Base-by-base conservation (phyloP, 208 protist species). In the Plasmodiophora brassicae region DNA sequence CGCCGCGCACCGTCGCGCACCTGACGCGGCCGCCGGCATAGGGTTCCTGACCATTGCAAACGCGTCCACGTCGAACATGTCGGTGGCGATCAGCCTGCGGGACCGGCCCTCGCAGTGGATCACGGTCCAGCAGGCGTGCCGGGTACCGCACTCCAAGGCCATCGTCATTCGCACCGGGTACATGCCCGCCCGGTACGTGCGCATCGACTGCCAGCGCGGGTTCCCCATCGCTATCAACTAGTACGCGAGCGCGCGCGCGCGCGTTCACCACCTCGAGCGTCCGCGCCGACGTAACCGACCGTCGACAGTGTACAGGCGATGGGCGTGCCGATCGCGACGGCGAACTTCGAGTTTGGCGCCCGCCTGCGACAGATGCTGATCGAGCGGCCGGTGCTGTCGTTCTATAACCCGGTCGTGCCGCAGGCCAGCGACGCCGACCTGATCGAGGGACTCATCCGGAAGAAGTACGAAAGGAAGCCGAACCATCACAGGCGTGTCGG, bases 41-140 rank as follows among this genome's bases (percentile, higher is more conserved):
- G 65, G 65, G n/a, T 78, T 36, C n/a, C 41, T 78, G n/a, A 78
- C 5, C 20, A 78, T 78, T 38, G 32, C 65, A n/a, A 78, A 78
- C n/a, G 5, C 32, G 20, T 78, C 65, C 5, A 5, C 65, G 20
- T 78, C 65, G n/a, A 38, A 5, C 14, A 8, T 32, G 5, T 78
- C 65, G 20, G n/a, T 78, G 5, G 32, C 65, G n/a, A 78, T 78
- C 65, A 36, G 14, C 5, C n/a, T 78, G 65, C 32, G 20, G 5
- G 41, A 78, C n/a, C 32, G 41, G n/a, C n/a, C 65, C 20, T 44
- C 10, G 14, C 14, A 78, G 41, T 78, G 65, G 65, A 78, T 78
- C 32, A 5, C 5, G 5, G n/a, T 78, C n/a, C 65, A 78, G 41
- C 32, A 78, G 14, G 5, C 5, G 20, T 36, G 5, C 41, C 65